Evolutionary conservation across 768 basidiomycete genomes (phyloP).

Genomic region (Tephrocybe sp.): DNA sequence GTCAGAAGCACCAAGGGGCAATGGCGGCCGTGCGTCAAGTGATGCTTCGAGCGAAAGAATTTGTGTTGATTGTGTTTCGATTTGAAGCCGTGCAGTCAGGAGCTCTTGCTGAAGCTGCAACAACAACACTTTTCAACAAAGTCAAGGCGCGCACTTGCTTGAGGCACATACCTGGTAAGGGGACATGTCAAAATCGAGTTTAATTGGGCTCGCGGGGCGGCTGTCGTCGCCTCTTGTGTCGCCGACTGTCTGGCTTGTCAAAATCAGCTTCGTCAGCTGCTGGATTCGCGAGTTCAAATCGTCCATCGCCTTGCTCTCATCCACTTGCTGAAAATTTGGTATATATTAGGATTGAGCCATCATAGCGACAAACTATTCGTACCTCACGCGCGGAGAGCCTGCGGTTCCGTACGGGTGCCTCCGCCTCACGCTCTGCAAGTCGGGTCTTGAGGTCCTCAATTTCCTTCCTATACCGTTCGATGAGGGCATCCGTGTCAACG

Average conservation of each 20-base stretch:
- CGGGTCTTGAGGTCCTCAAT: slow-evolving; percentile 86
- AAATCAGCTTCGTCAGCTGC: slow-evolving; percentile 80
- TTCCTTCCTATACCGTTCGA: slow-evolving; percentile 92
- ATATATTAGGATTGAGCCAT: background rate
- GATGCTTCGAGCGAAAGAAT: slow-evolving; percentile 83
- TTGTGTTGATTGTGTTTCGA: slow-evolving; percentile 81
- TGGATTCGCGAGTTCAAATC: slow-evolving; percentile 80
- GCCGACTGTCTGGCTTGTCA: slow-evolving; percentile 84
- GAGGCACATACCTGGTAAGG: slow-evolving; percentile 66
- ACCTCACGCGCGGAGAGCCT: slow-evolving; percentile 55
- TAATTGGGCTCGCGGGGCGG: slow-evolving; percentile 78
- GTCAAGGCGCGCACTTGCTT: background rate
- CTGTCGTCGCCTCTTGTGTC: slow-evolving; percentile 69
- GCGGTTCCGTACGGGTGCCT: slow-evolving; percentile 49
- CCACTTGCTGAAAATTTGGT: slow-evolving; percentile 58
- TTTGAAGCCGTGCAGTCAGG: slow-evolving; percentile 70
- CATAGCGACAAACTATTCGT: slow-evolving; percentile 11
- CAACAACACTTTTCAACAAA: background rate
- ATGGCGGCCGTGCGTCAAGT: slow-evolving; percentile 66
- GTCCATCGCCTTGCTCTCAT: slow-evolving; percentile 82
- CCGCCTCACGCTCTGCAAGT: slow-evolving; percentile 68
- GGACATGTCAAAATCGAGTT: slow-evolving; percentile 88
- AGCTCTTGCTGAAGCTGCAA: slow-evolving; percentile 84
- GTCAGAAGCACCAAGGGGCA: slow-evolving; percentile 65
- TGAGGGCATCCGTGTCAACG: slow-evolving; percentile 89